Evolutionary conservation across 2,329 filamentous ascomycete species (phyloP).

Genomic region (Akanthomyces lecanii): DNA sequence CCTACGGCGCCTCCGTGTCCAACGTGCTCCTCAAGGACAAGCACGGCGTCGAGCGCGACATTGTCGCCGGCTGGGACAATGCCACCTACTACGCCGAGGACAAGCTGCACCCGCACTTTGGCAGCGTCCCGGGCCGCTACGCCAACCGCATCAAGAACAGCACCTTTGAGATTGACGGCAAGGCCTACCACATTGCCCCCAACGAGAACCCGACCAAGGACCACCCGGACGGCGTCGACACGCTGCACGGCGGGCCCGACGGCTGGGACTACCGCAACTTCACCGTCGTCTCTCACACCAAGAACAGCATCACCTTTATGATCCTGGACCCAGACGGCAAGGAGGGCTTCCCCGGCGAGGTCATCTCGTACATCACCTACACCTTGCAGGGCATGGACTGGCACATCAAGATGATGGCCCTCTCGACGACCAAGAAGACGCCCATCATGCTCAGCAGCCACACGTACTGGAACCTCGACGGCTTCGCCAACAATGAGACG

Average conservation of each 20-base stretch:
- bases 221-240: slow-evolving; percentile 53
- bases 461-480: slow-evolving; percentile 81
- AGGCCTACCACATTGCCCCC: slow-evolving; percentile 52
- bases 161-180: slow-evolving; percentile 64
- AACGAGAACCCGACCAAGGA: slow-evolving; percentile 58
- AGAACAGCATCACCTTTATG: slow-evolving; percentile 68
- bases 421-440: slow-evolving; percentile 68
- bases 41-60: slow-evolving; percentile 63
- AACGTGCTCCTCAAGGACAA: slow-evolving; percentile 68
- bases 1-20: slow-evolving; percentile 69
- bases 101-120: slow-evolving; percentile 64
- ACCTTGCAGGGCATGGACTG: slow-evolving; percentile 62
- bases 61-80: slow-evolving; percentile 73
- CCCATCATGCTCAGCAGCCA: slow-evolving; percentile 76
- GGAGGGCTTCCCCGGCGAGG: slow-evolving; percentile 74
- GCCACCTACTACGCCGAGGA: slow-evolving; percentile 65
- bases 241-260: slow-evolving; percentile 64
- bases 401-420: slow-evolving; percentile 68
- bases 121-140: slow-evolving; percentile 69
- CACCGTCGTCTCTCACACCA: slow-evolving; percentile 65
- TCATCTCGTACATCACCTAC: slow-evolving; percentile 71
- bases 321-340: slow-evolving; percentile 69
- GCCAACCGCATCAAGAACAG: slow-evolving; percentile 79
- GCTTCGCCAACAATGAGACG: slow-evolving; percentile 69
- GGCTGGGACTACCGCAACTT: slow-evolving; percentile 79